phyloP scores from a whole-genome alignment of 2,329 filamentous ascomycete species.

The Hirsutella minnesotensis region DNA sequence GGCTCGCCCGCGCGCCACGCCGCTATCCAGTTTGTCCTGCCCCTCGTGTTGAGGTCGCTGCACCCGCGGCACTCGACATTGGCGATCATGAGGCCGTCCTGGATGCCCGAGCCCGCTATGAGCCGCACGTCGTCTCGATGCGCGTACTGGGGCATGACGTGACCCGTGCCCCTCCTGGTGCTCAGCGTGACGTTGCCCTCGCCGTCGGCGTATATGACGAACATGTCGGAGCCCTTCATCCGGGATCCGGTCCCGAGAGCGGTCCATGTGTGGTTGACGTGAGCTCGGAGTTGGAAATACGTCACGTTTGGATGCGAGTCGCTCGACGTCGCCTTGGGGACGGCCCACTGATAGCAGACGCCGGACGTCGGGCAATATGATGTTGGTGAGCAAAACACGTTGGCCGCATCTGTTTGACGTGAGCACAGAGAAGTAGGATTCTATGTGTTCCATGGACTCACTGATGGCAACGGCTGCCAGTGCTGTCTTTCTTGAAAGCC shows the following conservation, averaged over 20 bases:
- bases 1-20: conserved; percentile 38
- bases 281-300: conserved; percentile 49
- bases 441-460: no score
- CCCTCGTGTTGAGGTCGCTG: conserved; percentile 29
- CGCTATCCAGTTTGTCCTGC: conserved; percentile 36
- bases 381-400: conserved; percentile 13
- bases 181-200: conserved; percentile 49
- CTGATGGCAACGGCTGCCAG: no score
- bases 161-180: conserved; percentile 35
- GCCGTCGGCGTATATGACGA: conserved; percentile 49
- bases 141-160: conserved; percentile 36
- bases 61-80: conserved; percentile 47
- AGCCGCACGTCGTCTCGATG: conserved; percentile 34
- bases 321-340: conserved; percentile 38
- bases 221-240: conserved; percentile 49
- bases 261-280: conserved; percentile 42
- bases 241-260: conserved; percentile 41
- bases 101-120: conserved; percentile 46
- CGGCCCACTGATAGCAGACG: conserved; percentile 45
- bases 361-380: conserved; percentile 28
- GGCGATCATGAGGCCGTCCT: conserved; percentile 40
- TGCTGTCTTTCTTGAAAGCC: no score
- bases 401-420: conserved; percentile 8
- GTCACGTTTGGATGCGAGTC: conserved; percentile 39
- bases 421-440: neutral